phyloP scores from a whole-genome alignment of 169 alveolate species.

The Plasmodium fragile region DNA sequence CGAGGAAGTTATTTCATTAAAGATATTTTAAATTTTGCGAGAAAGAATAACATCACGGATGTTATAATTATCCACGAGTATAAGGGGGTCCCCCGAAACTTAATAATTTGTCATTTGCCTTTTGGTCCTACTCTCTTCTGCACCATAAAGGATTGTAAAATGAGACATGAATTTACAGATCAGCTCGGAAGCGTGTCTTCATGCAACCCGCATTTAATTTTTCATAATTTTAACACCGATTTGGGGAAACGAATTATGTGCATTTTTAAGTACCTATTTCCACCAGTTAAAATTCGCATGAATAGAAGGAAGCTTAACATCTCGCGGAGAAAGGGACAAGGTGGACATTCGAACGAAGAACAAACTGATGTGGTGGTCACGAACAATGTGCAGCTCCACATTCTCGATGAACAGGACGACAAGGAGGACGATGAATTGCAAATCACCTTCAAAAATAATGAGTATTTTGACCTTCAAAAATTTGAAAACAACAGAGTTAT shows the following conservation, averaged over 20 bases:
- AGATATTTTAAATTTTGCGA: slow-evolving; percentile 94
- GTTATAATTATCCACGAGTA: slow-evolving; percentile 87
- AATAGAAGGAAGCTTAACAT: slow-evolving; percentile 27
- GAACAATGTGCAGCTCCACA: background rate
- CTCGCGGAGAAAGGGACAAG: slow-evolving; percentile 9
- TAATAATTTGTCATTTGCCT: slow-evolving; percentile 98
- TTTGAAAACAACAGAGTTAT: slow-evolving; percentile 92
- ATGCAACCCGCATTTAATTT: slow-evolving; percentile 96
- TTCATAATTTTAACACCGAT: slow-evolving; percentile 94
- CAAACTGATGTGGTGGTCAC: background rate
- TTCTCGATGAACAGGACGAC: slow-evolving; percentile 8
- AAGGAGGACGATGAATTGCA: slow-evolving; percentile 2
- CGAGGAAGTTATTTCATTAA: slow-evolving; percentile 97
- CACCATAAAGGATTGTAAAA: slow-evolving; percentile 95
- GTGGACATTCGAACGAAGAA: background rate
- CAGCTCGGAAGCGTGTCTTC: slow-evolving; percentile 96
- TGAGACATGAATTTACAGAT: slow-evolving; percentile 98
- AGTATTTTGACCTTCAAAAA: slow-evolving; percentile 73
- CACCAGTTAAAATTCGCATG: slow-evolving; percentile 84
- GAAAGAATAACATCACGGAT: slow-evolving; percentile 96
- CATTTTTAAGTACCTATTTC: slow-evolving; percentile 95
- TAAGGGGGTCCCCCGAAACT: slow-evolving; percentile 97
- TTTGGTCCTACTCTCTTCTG: slow-evolving; percentile 99
- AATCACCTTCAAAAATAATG: slow-evolving; percentile 50
- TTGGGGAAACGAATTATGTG: slow-evolving; percentile 95